Percentiles rank a stretch among this genome's conserved stretches.
These are phyloP conservation scores for Meira nashicola DNA, from an alignment of 1,284 basidiomycete genomes.

Conservation along the genomic window DNA sequence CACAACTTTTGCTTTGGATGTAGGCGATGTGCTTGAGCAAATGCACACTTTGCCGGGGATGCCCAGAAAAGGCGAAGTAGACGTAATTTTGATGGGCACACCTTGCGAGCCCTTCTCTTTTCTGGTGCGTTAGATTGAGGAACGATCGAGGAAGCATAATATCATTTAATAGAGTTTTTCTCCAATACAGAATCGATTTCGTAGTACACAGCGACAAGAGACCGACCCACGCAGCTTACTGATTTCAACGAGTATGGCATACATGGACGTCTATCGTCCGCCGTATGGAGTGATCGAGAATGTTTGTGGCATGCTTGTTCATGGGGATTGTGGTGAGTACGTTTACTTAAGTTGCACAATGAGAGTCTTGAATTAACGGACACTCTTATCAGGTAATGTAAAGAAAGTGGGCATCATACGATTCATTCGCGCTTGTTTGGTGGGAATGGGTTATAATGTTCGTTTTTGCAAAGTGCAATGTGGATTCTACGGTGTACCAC, in stretches of 20 bases:
- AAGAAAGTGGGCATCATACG: background rate
- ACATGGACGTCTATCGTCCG: background rate
- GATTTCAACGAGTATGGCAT: background rate
- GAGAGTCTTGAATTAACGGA: too few species aligned
- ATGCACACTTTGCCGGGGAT: background rate
- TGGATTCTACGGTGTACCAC: background rate
- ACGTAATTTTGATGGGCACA: background rate
- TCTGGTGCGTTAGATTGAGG: background rate
- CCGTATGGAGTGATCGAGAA: conserved; percentile 7
- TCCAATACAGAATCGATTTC: background rate
- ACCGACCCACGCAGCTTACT: background rate
- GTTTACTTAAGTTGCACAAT: too few species aligned
- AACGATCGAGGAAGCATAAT: background rate
- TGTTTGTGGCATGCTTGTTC: conserved; percentile 2
- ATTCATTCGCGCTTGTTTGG: background rate
- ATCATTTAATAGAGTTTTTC: background rate
- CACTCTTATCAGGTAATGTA: too few species aligned
- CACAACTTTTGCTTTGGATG: background rate
- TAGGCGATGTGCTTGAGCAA: background rate
- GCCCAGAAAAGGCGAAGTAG: background rate
- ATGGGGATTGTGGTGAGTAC: background rate
- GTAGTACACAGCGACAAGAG: background rate
- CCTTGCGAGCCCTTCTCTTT: conserved; percentile 1
- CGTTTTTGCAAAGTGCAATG: background rate
- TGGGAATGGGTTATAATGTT: background rate